These are phyloP conservation scores for Obelidium mucronatum DNA, from an alignment of 192 early-diverging fungal genomes.

Conservation along the genomic window DNA sequence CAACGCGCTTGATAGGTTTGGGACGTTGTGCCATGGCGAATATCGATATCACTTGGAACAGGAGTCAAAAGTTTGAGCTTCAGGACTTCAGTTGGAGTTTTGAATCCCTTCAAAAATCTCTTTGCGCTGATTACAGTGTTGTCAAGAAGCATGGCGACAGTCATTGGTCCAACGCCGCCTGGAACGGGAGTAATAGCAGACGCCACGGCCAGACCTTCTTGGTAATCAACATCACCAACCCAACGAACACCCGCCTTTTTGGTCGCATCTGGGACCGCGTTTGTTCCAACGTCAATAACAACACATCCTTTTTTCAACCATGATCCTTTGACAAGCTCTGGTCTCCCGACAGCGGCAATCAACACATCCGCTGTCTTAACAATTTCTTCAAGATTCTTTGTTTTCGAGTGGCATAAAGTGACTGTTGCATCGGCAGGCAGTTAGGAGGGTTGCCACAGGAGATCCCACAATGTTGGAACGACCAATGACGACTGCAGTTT, in stretches of 20 bases:
- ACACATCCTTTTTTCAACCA: slow-evolving; percentile 95
- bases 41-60: slow-evolving; percentile 94
- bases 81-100: slow-evolving; percentile 58
- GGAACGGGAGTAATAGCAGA: slow-evolving; percentile 94
- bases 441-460: slow-evolving; percentile 86
- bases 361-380: slow-evolving; percentile 88
- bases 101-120: slow-evolving; percentile 65
- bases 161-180: slow-evolving; percentile 99
- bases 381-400: slow-evolving; percentile 75
- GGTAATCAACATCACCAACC: slow-evolving; percentile 95
- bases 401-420: slow-evolving; percentile 92
- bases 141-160: slow-evolving; percentile 95
- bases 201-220: slow-evolving; percentile 72
- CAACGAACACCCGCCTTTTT: slow-evolving; percentile 90
- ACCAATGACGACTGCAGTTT: slow-evolving; percentile 93
- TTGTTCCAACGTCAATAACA: slow-evolving; percentile 98
- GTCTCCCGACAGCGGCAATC: slow-evolving; percentile 85
- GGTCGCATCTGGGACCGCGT: slow-evolving; percentile 82
- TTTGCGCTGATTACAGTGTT: slow-evolving; percentile 86
- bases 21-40: slow-evolving; percentile 89
- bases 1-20: slow-evolving; percentile 80
- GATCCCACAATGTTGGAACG: slow-evolving; percentile 96
- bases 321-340: slow-evolving; percentile 84
- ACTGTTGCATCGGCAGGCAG: slow-evolving; percentile 86
- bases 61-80: slow-evolving; percentile 73